A percentile compares a stretch with the other conserved stretches of the same genome.
These are phyloP conservation scores for Phoma sp. DNA, from an alignment of 2,329 filamentous ascomycete species.

Conservation along the genomic window DNA sequence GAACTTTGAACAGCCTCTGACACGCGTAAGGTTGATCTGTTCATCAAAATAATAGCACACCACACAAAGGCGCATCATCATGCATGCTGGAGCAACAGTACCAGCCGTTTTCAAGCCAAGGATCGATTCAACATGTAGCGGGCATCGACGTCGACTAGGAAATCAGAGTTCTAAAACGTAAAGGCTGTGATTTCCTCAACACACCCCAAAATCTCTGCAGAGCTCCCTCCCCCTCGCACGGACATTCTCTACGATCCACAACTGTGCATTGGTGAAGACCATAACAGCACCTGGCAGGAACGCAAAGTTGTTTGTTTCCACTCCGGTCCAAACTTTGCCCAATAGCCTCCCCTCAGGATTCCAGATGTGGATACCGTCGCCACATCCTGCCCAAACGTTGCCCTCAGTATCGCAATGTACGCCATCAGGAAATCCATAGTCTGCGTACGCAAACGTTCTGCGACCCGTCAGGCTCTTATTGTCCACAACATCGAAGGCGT, in stretches of 20 bases:
- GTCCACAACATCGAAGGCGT: conserved; percentile 53
- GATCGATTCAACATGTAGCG: no score
- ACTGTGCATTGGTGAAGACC: conserved; percentile 45
- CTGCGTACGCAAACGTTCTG: conserved; percentile 63
- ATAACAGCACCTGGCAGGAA: conserved; percentile 45
- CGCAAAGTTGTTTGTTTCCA: conserved; percentile 47
- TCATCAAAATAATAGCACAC: no score
- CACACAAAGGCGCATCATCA: no score
- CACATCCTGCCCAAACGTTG: conserved; percentile 64
- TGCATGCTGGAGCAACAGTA: no score
- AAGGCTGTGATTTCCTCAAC: not conserved
- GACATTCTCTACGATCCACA: conserved; percentile 48
- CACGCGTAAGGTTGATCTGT: no score
- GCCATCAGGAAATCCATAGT: conserved; percentile 66
- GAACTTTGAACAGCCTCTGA: no score
- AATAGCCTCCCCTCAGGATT: conserved; percentile 58
- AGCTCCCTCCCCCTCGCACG: conserved; percentile 46
- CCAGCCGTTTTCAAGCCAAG: no score
- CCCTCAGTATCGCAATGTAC: conserved; percentile 61
- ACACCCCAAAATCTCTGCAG: conserved; percentile 42
- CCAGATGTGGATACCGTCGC: conserved; percentile 65
- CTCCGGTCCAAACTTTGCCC: conserved; percentile 64
- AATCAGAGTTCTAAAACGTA: no score
- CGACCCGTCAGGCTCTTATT: conserved; percentile 46
- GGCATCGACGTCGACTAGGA: no score